Base-by-base conservation (phyloP, 176 grass and related monocot species). In the Eleusine coracana region DNA sequence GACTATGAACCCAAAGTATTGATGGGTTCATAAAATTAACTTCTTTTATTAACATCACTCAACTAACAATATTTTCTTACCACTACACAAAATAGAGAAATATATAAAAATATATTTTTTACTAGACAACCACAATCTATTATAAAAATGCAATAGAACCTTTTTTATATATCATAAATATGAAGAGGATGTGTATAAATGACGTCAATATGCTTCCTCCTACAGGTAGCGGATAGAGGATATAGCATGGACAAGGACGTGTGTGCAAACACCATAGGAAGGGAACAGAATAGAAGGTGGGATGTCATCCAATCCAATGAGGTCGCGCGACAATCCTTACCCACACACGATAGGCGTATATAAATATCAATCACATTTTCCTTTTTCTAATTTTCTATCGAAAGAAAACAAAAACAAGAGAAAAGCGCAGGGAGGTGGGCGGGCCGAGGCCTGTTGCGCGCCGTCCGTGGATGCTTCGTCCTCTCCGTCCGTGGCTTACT, bases 261-360 rank as follows among this genome's bases (percentile, higher is more conserved):
- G 44, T 79, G 18, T 38, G 77, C 77, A 66, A 80, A 67, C 21
- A 23, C 20, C 63, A n/a, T 13, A 14, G 25, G 10, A 14, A 5
- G 25, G 29, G 10, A 63, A 29, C 21, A 10, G 20, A 46, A 66
- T 27, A 65, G 16, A 45, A 78, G 28, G 77, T 51, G 27, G 18
- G 28, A 29, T 51, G 44, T 64, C 76, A 79, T 51, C 77, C 77
- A 51, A 79, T 67, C 77, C 77, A 51, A 79, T 37, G 7, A 64
- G 77, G 6, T 23, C 18, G 28, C 10, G 1, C 12, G 34, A 8
- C 77, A 37, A 80, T 50, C 44, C 77, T 27, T 68, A 9, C 45
- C 62, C 77, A 54, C 63, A 68, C 64, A 68, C 31, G 23, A 54
- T 2, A 21, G 18, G 12, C 20, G 6, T 54, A 67, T 54, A 67